These are phyloP conservation scores for Phytophthora foliorum DNA, from an alignment of 352 stramenopile species.

Conservation along the genomic window DNA sequence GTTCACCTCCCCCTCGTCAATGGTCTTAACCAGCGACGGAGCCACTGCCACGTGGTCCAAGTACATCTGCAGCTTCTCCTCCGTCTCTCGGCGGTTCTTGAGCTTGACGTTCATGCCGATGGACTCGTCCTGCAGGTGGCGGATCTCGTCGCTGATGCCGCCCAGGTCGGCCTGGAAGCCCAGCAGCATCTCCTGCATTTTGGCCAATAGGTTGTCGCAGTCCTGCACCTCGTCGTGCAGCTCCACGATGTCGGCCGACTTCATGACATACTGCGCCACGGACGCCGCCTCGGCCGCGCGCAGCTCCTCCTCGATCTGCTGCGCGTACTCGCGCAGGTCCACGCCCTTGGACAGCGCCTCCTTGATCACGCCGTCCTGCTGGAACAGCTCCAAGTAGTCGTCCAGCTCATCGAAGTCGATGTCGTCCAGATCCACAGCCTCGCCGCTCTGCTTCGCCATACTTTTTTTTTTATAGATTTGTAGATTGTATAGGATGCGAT, in stretches of 20 bases:
- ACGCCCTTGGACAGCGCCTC: conserved; percentile 92
- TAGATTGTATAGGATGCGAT: too few relatives aligned
- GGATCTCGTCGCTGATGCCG: conserved; percentile 98
- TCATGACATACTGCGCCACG: conserved; percentile 89
- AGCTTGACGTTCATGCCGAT: conserved; percentile 95
- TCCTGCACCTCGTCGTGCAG: conserved; percentile 96
- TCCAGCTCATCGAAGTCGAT: conserved; percentile 96
- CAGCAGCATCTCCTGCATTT: conserved; percentile 98
- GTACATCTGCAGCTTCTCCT: conserved; percentile 94
- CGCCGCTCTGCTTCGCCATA: conserved; percentile 18
- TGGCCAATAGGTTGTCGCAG: conserved; percentile 97
- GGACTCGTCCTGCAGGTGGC: conserved; percentile 96
- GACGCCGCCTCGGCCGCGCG: conserved; percentile 86
- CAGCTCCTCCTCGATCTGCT: conserved; percentile 92
- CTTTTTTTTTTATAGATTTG: neutral
- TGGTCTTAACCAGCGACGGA: conserved; percentile 92
- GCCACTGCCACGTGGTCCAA: conserved; percentile 97
- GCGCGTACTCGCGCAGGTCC: conserved; percentile 91
- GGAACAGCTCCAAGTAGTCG: conserved; percentile 95
- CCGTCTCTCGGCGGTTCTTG: conserved; percentile 96
- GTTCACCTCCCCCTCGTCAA: conserved; percentile 96
- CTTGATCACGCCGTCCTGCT: conserved; percentile 94
- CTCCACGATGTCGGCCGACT: conserved; percentile 91
- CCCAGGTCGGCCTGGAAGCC: conserved; percentile 99
- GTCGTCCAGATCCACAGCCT: conserved; percentile 77